These are phyloP conservation scores for Malus fusca DNA, from an alignment of 306 rosid genomes.

Conservation along the genomic window DNA sequence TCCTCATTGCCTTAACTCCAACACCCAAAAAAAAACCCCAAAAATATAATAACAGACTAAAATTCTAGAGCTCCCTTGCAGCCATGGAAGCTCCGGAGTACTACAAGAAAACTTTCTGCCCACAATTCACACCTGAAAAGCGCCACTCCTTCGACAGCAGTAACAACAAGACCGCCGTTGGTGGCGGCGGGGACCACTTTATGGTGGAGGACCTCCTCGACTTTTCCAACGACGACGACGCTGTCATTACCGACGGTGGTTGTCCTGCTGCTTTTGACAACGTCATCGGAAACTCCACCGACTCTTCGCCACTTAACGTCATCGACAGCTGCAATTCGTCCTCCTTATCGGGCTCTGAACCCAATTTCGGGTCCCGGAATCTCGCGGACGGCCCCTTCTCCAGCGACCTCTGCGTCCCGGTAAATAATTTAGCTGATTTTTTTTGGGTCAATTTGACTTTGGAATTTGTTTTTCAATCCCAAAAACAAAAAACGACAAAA, in stretches of 20 bases:
- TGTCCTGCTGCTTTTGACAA: constrained; percentile 13
- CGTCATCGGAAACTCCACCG: constrained; percentile 33
- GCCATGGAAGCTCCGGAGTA: constrained; percentile 62
- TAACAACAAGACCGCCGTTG: neutral
- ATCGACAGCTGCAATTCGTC: constrained; percentile 50
- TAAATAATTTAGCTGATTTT: neutral
- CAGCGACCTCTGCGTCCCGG: constrained; percentile 79
- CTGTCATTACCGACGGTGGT: constrained; percentile 14
- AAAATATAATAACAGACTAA: neutral
- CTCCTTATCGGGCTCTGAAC: constrained; percentile 31
- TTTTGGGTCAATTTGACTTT: neutral
- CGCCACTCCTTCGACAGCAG: constrained; percentile 21
- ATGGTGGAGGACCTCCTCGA: constrained; percentile 80
- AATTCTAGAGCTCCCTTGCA: neutral
- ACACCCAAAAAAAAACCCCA: neutral
- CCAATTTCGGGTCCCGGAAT: constrained; percentile 34
- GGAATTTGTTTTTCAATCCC: neutral
- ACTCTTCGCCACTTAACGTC: constrained; percentile 39
- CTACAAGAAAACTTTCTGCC: constrained; percentile 33
- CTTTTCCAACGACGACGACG: constrained; percentile 55
- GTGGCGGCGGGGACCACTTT: constrained; percentile 38
- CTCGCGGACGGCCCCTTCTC: constrained; percentile 45
- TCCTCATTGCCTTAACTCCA: neutral
- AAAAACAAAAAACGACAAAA: neutral
- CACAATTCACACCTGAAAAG: constrained; percentile 37